Evolutionary conservation across 2,329 filamentous ascomycete genomes (phyloP).

Genomic region (Xylariales sp.): DNA sequence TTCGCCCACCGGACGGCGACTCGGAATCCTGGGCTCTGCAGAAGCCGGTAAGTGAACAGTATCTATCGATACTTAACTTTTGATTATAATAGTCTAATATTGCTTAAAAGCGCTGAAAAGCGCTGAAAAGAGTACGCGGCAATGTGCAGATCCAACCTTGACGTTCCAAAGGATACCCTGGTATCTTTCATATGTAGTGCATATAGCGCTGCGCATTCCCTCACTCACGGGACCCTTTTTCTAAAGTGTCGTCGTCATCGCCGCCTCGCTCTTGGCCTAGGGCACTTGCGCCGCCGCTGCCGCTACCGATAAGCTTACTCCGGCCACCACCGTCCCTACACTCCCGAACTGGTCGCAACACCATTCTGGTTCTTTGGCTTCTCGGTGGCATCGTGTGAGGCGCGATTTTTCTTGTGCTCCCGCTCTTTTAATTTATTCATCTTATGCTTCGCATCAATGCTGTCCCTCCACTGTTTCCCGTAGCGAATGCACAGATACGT

Average conservation of each 20-base stretch:
- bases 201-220: slow-evolving; percentile 8
- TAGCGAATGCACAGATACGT: slow-evolving; percentile 54
- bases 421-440: slow-evolving; percentile 30
- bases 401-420: slow-evolving; percentile 35
- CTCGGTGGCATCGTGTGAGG: slow-evolving; percentile 17
- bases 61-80: background rate
- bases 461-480: slow-evolving; percentile 56
- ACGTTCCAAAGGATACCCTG: slow-evolving; percentile 20
- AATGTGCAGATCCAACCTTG: slow-evolving; percentile 29
- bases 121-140: slow-evolving; percentile 28
- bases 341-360: slow-evolving; percentile 6
- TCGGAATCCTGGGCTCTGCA: slow-evolving; percentile 11
- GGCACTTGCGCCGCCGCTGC: background rate
- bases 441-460: slow-evolving; percentile 49
- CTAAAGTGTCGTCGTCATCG: slow-evolving; percentile 30
- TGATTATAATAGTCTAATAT: slow-evolving; percentile 5
- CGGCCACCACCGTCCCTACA: slow-evolving; percentile 10
- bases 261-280: background rate
- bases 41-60: background rate
- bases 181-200: slow-evolving; percentile 17
- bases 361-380: slow-evolving; percentile 17
- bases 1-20: slow-evolving; percentile 1
- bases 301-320: slow-evolving; percentile 7
- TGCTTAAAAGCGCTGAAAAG: slow-evolving; percentile 5
- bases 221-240: slow-evolving; percentile 6